Evolutionary conservation across 1,139 yeast species (phyloP).

Genomic region (Geotrichum fermentans): DNA sequence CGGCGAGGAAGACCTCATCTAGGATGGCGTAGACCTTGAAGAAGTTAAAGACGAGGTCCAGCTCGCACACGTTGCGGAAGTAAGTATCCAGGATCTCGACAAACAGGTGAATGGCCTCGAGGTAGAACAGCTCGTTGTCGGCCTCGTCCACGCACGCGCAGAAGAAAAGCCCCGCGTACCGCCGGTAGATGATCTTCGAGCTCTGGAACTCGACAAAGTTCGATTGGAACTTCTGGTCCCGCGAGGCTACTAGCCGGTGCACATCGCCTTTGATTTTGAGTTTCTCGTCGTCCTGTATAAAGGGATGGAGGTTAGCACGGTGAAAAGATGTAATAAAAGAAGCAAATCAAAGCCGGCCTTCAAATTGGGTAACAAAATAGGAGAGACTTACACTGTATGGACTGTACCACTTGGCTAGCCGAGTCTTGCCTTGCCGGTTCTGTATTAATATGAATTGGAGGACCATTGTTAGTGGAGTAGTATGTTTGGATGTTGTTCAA

Average conservation of each 20-base stretch:
- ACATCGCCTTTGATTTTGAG: constrained; percentile 54
- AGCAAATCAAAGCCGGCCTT: too few species aligned
- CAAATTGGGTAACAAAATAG: not conserved
- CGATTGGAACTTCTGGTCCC: constrained; percentile 75
- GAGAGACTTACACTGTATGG: constrained; percentile 36
- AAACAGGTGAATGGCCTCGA: constrained; percentile 80
- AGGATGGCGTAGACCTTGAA: constrained; percentile 84
- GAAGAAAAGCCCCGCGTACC: constrained; percentile 90
- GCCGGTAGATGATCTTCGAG: constrained; percentile 71
- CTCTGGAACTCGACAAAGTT: constrained; percentile 50
- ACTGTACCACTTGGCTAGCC: constrained; percentile 77
- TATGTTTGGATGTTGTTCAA: not conserved
- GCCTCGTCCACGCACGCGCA: constrained; percentile 68
- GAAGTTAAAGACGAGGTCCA: constrained; percentile 90
- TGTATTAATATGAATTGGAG: constrained; percentile 75
- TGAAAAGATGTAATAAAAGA: too few species aligned
- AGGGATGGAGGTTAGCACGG: constrained; percentile 18
- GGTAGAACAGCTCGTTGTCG: constrained; percentile 75
- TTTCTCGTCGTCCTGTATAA: constrained; percentile 48
- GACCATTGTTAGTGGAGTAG: constrained; percentile 46
- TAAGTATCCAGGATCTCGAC: constrained; percentile 85
- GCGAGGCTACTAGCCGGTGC: constrained; percentile 73
- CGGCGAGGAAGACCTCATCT: constrained; percentile 79
- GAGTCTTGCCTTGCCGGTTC: constrained; percentile 88
- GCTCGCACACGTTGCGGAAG: constrained; percentile 89